Evolutionary conservation across 768 basidiomycete species (phyloP), one percentile per base, ranked within the genome.

Genomic region (Kwoniella botswanensis): DNA sequence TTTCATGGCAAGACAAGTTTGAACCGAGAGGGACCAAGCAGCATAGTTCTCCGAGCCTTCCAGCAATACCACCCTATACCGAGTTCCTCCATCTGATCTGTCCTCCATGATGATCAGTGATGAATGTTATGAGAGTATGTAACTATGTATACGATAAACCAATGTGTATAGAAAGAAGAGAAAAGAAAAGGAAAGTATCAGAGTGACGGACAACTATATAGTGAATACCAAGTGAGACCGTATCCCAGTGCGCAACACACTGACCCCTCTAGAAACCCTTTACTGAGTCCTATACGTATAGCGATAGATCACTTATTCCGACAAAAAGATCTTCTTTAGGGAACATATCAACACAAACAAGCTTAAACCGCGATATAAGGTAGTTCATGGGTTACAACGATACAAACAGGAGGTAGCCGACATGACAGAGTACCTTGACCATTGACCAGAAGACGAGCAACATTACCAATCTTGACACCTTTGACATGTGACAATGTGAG

Each of bases 391-490:
- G 61, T 12, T 63, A 63, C 43, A 22, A 44, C 4, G 42, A 63
- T 44, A 18, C 61, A 15, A 24, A 22, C 41, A 63, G 61, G n/a
- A n/a, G n/a, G n/a, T n/a, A n/a, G n/a, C n/a, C n/a, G n/a, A n/a
- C n/a, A n/a, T n/a, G n/a, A n/a, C n/a, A 65, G 53, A 24, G 54
- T n/a, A n/a, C n/a, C n/a, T n/a, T n/a, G 52, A 17, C 53, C 64
- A 42, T 22, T 44, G n/a, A 44, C 41, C 24, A 22, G 7, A 5
- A 65, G 35, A 13, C 54, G 4, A 43, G 64, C 24, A 21, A 53
- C 64, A 55, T 65, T 65, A 9, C 64, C 54, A 56, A 65, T 65
- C n/a, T n/a, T n/a, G n/a, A n/a, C n/a, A n/a, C n/a, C n/a, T n/a
- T n/a, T n/a, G n/a, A n/a, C n/a, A n/a, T n/a, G 56, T 42, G 41